Conservation (phyloP, 2,329 filamentous ascomycete genomes). For the Hyphodiscus sp. region DNA sequence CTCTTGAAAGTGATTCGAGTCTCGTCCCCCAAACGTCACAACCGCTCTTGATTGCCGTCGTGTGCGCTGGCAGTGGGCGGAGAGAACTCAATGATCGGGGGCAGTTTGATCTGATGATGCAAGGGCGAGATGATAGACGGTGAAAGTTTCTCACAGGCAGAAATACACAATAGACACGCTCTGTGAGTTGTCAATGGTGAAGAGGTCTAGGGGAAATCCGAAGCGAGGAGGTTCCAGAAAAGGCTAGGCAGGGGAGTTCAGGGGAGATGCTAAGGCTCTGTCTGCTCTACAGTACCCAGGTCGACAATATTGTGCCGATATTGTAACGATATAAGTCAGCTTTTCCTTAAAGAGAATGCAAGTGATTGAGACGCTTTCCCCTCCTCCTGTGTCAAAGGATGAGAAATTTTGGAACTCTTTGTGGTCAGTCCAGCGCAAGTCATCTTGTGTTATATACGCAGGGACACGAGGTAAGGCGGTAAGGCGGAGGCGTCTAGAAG, state of each 20-base stretch:
- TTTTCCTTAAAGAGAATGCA: too few relatives aligned
- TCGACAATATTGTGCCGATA: too few relatives aligned
- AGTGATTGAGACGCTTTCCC: neutral
- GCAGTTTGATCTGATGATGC: neutral
- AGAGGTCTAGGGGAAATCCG: neutral
- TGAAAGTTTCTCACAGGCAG: neutral
- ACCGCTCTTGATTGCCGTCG: neutral
- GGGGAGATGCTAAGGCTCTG: too few relatives aligned
- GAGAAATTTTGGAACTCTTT: neutral
- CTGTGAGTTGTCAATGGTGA: neutral
- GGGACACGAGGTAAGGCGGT: neutral
- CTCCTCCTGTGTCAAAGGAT: neutral
- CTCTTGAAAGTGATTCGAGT: neutral
- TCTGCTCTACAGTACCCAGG: too few relatives aligned
- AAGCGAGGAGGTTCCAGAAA: neutral
- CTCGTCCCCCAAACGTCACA: neutral
- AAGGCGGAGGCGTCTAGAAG: neutral
- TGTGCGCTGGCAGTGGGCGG: neutral
- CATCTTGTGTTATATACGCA: neutral
- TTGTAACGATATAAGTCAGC: too few relatives aligned
- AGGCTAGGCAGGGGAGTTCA: too few relatives aligned
- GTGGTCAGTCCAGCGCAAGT: neutral
- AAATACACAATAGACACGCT: neutral
- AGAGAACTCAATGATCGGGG: neutral
- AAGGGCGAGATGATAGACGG: neutral